These are phyloP conservation scores for Lentinula sp. DNA, from an alignment of 768 basidiomycete genomes.

Conservation along the genomic window DNA sequence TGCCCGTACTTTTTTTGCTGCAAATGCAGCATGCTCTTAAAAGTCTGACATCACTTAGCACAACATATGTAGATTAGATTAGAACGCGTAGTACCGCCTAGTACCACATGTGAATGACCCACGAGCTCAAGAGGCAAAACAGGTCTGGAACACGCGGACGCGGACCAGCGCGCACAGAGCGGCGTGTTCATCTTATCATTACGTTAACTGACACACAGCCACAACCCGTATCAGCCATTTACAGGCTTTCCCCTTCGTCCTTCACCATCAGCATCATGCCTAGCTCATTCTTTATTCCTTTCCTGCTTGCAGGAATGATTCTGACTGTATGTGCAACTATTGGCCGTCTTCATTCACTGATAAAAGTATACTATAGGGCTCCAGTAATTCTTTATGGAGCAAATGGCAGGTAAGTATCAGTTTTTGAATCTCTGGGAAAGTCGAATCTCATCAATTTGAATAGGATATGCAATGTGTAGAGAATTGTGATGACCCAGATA, in stretches of 20 bases:
- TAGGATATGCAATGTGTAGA: slow-evolving; percentile 99
- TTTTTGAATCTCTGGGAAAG: slow-evolving; percentile 3
- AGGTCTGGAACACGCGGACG: too few species aligned
- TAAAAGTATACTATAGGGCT: slow-evolving; percentile 40
- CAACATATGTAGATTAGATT: too few species aligned
- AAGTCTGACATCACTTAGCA: too few species aligned
- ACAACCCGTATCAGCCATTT: background rate
- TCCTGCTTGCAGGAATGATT: slow-evolving; percentile 91
- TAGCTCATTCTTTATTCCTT: slow-evolving; percentile 58
- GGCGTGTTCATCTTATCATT: background rate
- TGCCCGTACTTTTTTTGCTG: too few species aligned
- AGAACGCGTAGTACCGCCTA: too few species aligned
- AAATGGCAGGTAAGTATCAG: slow-evolving; percentile 65
- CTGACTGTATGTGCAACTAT: slow-evolving; percentile 52
- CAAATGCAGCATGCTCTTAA: too few species aligned
- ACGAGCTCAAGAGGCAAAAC: too few species aligned
- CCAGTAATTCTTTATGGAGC: slow-evolving; percentile 75
- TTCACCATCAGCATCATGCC: slow-evolving; percentile 40
- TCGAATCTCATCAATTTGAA: slow-evolving; percentile 5
- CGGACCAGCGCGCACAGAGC: background rate
- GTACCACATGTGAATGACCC: too few species aligned
- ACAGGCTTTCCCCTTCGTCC: background rate
- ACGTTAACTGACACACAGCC: background rate
- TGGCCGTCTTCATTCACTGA: background rate
- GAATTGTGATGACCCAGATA: slow-evolving; percentile 71